Base-by-base conservation (phyloP, 2,329 filamentous ascomycete species). In the Lecanoromycetidae sp. region DNA sequence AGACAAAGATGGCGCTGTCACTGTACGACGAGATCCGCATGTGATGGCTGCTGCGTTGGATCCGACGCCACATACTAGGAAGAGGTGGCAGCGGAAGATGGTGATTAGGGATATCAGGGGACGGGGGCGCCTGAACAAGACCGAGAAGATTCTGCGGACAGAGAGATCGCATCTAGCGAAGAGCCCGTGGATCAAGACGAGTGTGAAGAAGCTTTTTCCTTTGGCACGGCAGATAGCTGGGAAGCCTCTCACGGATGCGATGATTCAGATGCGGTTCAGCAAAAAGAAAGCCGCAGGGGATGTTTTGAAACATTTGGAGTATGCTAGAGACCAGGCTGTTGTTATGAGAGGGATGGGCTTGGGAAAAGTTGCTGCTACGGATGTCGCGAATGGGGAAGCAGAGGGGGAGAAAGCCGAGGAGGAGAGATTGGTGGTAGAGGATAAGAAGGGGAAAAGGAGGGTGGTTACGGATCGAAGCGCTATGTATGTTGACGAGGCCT, bases 221-320 rank as follows among this genome's bases (percentile, higher is more conserved):
- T 69, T 98, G 41, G 81, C 90, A 20, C 79, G 83, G 46, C 91
- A 96, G 68, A 91, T 98, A 60, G 75, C 80, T 2, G 91, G 91
- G 55, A 96, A 95, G 75, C 81, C 82, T n/a, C 72, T 98, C 52
- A 87, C 93, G 49, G 88, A 98, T 29, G 91, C 91, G 12, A 85
- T 96, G 55, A 68, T 84, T 46, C 91, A 98, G 72, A 94, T 98
- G 86, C 78, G 82, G 47, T 96, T 90, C 70, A 90, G 82, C 64
- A 86, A 87, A 71, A 98, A 98, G 77, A 90, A 87, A 70, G 84
- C 83, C 54, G 85, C 90, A 5, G 71, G 77, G 55, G 87, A 94
- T 59, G 78, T 96, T 23, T 70, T 76, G 56, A 80, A 79, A 60
- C 84, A 91, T 60, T 70, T 98, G 15, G 78, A 91, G 60, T 75